These are phyloP conservation scores for Lasiosphaeria miniovina DNA, from an alignment of 495 filamentous ascomycete genomes.

Conservation along the genomic window DNA sequence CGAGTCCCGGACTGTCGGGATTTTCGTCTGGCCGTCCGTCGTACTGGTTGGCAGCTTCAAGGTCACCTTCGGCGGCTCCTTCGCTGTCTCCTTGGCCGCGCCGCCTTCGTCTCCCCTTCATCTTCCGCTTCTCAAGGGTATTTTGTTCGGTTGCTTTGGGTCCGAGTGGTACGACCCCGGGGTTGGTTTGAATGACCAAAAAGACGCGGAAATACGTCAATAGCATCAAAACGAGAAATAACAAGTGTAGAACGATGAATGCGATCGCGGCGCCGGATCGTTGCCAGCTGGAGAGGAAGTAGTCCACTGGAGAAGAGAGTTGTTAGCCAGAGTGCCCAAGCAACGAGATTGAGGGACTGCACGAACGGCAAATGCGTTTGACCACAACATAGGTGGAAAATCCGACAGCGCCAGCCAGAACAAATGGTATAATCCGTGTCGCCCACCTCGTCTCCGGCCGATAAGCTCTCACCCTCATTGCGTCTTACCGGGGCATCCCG, in stretches of 20 bases:
- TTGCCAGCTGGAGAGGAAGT: slow-evolving; percentile 54
- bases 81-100: slow-evolving; percentile 10
- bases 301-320: slow-evolving; percentile 50
- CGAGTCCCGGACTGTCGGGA: slow-evolving; percentile 47
- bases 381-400: slow-evolving; percentile 43
- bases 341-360: neutral
- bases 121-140: slow-evolving; percentile 9
- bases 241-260: slow-evolving; percentile 67
- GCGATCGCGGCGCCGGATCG: slow-evolving; percentile 58
- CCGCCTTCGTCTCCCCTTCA: slow-evolving; percentile 18
- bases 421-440: slow-evolving; percentile 39
- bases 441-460: slow-evolving; percentile 44
- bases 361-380: slow-evolving; percentile 41
- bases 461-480: slow-evolving; percentile 27
- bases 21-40: slow-evolving; percentile 33
- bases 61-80: slow-evolving; percentile 22
- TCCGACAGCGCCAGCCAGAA: slow-evolving; percentile 37
- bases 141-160: slow-evolving; percentile 30
- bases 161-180: slow-evolving; percentile 67
- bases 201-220: slow-evolving; percentile 66
- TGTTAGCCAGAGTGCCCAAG: neutral
- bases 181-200: slow-evolving; percentile 59
- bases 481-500: neutral
- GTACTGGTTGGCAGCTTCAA: slow-evolving; percentile 40
- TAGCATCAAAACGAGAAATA: slow-evolving; percentile 64